Evolutionary conservation across 2,329 filamentous ascomycete genomes (phyloP).

Genomic region (Colletotrichum karsti): DNA sequence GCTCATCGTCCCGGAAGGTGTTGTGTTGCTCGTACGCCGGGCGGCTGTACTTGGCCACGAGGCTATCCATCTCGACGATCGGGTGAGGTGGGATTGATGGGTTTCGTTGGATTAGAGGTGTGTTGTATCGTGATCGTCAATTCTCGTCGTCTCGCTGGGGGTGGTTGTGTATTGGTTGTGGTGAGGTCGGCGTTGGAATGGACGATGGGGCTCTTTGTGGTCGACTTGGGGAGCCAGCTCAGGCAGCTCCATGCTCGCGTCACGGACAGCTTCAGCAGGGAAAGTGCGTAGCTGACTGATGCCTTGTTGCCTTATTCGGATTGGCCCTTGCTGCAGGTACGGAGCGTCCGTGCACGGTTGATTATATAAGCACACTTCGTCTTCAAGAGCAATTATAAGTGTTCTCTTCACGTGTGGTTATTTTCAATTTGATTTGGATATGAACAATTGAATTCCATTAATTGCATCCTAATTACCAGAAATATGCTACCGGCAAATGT

Average conservation of each 20-base stretch:
- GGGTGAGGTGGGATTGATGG: background rate
- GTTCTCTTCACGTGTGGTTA: background rate
- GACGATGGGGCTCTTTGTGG: conserved; percentile 32
- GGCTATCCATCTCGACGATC: conserved; percentile 77
- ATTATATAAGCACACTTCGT: conserved; percentile 20
- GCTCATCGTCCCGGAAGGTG: conserved; percentile 61
- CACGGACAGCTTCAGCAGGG: conserved; percentile 37
- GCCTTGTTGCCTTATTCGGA: conserved; percentile 29
- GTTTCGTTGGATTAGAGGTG: background rate
- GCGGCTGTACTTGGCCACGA: conserved; percentile 91
- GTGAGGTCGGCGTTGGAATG: conserved; percentile 23
- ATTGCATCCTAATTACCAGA: conserved; percentile 1
- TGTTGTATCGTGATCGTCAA: background rate
- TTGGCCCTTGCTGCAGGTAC: conserved; percentile 24
- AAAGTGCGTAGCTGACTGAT: conserved; percentile 32
- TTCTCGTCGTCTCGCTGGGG: conserved; percentile 1
- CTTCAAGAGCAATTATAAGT: too few relatives aligned
- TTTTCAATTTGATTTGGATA: background rate
- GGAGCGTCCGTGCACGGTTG: background rate
- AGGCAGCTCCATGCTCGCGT: conserved; percentile 55
- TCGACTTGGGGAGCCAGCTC: conserved; percentile 36
- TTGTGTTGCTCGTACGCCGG: conserved; percentile 75
- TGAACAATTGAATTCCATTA: background rate
- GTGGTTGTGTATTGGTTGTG: conserved; percentile 1
- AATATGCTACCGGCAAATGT: background rate